Base-by-base conservation (phyloP, 2,329 filamentous ascomycete species). In the Apiospora marii region DNA sequence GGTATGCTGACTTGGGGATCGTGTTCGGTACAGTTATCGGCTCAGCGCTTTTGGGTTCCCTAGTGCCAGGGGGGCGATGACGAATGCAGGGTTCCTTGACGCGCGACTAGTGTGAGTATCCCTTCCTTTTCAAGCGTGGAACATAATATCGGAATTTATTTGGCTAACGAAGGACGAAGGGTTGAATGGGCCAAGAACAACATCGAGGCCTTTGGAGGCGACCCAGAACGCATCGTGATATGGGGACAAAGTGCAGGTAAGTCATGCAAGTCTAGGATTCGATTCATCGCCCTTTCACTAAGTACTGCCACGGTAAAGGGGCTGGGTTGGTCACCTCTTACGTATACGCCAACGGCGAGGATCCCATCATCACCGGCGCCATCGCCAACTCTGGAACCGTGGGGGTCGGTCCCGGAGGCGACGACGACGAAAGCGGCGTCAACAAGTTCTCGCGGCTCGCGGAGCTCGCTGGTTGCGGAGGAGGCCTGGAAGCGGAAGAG, bases 351-450 rank as follows among this genome's bases (percentile, higher is more conserved):
- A 72, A 75, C 30, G 68, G 68, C 12, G 53, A 72, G 27, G 74
- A 78, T 67, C 81, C 79, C 30, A 80, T 81, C 22, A 82, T 83
- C 68, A 82, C 81, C 71, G 82, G 80, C 44, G 81, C 80, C 75
- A 82, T 78, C 72, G 78, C 78, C 67, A 68, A 46, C 41, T 68
- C 67, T 3, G 67, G 67, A n/a, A 73, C 74, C 44, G 30, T 61
- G 14, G 53, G 53, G 2, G 16, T 34, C 7, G 16, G 53, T 1
- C 75, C 76, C 30, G 81, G 81, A 70, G 82, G 77, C 74, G 78
- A 78, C 49, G 16, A 24, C 10, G 43, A 37, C 43, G 14, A 27
- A 1, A 19, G 24, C 24, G 82, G 81, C 12, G 67, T 69, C 22
- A 77, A 76, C 67, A 61, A 22, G 30, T 80, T 80, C 73, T 76